Evolutionary conservation across 148 eudicot genomes (phyloP).

Genomic region (Gaultheria prostrata): DNA sequence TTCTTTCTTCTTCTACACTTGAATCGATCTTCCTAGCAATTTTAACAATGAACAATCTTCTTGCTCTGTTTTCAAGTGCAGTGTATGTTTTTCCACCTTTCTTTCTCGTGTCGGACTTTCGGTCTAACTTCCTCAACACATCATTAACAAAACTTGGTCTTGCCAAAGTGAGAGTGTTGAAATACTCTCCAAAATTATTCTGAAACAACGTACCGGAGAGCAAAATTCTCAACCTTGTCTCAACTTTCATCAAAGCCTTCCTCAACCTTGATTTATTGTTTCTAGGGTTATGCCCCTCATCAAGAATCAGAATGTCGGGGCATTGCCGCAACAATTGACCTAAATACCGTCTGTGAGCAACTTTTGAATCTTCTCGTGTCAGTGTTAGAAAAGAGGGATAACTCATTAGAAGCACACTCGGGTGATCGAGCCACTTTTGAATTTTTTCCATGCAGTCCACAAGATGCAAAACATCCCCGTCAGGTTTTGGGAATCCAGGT

Average conservation of each 20-base stretch:
- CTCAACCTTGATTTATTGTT: slow-evolving; percentile 87
- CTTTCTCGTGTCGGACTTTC: slow-evolving; percentile 62
- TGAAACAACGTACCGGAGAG: slow-evolving; percentile 92
- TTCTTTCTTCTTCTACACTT: slow-evolving; percentile 46
- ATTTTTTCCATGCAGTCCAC: slow-evolving; percentile 88
- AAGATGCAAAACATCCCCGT: slow-evolving; percentile 82
- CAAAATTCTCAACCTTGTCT: slow-evolving; percentile 69
- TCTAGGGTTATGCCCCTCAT: slow-evolving; percentile 98
- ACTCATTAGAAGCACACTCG: slow-evolving; percentile 96
- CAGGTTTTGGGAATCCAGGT: slow-evolving; percentile 46
- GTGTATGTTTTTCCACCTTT: slow-evolving; percentile 54
- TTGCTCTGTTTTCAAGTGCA: slow-evolving; percentile 75
- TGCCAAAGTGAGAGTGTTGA: slow-evolving; percentile 85
- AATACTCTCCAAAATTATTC: slow-evolving; percentile 93
- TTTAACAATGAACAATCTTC: slow-evolving; percentile 78
- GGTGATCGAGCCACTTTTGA: slow-evolving; percentile 91
- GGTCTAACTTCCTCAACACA: slow-evolving; percentile 71
- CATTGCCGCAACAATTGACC: slow-evolving; percentile 74
- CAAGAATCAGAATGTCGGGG: slow-evolving; percentile 81
- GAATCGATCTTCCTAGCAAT: slow-evolving; percentile 75
- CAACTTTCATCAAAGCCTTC: slow-evolving; percentile 80
- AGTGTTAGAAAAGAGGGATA: slow-evolving; percentile 84
- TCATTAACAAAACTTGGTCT: slow-evolving; percentile 83
- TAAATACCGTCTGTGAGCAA: slow-evolving; percentile 80
- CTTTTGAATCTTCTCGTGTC: slow-evolving; percentile 82